Conservation (phyloP, 768 basidiomycete genomes). For the Hypholoma fasciculare region DNA sequence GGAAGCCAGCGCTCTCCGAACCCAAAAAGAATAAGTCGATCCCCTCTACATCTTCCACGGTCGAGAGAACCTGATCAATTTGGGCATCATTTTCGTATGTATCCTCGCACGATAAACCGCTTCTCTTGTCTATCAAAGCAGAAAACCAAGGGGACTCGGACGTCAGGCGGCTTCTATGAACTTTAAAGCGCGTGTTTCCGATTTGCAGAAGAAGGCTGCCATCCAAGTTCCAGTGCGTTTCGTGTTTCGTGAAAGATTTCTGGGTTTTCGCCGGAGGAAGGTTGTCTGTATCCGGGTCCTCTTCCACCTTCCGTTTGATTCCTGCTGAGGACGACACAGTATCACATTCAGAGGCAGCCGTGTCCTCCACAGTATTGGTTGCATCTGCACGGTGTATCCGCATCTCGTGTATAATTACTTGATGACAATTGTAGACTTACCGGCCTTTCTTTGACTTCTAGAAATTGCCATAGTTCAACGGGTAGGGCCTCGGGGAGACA, state of each 20-base stretch:
- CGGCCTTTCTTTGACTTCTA: no score
- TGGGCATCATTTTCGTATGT: neutral
- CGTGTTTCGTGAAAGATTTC: constrained; percentile 16
- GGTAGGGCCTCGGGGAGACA: neutral
- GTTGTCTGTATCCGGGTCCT: neutral
- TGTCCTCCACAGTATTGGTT: no score
- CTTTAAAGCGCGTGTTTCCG: constrained; percentile 17
- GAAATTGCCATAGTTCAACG: neutral
- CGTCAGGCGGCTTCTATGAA: constrained; percentile 23
- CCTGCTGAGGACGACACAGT: no score
- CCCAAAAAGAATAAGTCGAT: constrained; percentile 8
- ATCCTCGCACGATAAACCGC: neutral
- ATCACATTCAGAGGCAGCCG: no score
- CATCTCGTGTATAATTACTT: no score
- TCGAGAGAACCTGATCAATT: neutral
- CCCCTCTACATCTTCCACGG: neutral
- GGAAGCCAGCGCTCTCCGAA: neutral
- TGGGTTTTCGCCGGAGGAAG: no score
- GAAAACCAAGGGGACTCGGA: constrained; percentile 16
- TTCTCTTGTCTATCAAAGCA: constrained; percentile 8
- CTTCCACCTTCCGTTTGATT: neutral
- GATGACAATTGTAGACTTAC: no score
- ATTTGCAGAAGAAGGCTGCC: constrained; percentile 26
- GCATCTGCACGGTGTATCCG: no score
- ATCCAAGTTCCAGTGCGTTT: constrained; percentile 22